These are phyloP conservation scores for Avena eriantha DNA, from an alignment of 176 grass and related monocot genomes.

Conservation along the genomic window DNA sequence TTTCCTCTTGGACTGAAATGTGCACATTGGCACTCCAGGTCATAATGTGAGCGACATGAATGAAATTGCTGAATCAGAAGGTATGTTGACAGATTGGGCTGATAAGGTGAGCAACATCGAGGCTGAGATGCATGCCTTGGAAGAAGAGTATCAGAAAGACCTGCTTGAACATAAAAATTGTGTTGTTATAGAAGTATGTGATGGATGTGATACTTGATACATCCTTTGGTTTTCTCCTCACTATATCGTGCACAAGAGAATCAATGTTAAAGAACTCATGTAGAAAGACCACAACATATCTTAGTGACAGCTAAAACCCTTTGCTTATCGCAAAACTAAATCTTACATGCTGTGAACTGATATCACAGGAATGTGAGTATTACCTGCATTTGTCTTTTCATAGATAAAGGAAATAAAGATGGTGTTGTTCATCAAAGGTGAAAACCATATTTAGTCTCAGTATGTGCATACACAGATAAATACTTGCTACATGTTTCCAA, in stretches of 20 bases:
- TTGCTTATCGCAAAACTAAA: background rate
- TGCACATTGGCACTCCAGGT: constrained; percentile 45
- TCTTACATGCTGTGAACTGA: background rate
- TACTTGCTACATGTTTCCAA: too few relatives aligned
- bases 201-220: background rate
- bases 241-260: background rate
- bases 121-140: constrained; percentile 54
- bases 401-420: background rate
- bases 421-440: background rate
- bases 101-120: constrained; percentile 42
- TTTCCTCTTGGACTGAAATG: constrained; percentile 36
- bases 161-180: constrained; percentile 39
- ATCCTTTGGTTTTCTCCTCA: background rate
- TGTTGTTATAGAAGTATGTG: background rate
- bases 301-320: background rate
- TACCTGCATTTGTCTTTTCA: background rate
- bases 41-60: background rate
- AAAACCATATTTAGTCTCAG: too few relatives aligned
- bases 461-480: too few relatives aligned
- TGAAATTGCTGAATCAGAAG: constrained; percentile 43
- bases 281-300: background rate
- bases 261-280: background rate
- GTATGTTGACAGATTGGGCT: constrained; percentile 43
- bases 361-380: background rate
- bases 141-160: constrained; percentile 66